Base-by-base conservation (phyloP, 441 rosid genomes). In the Eruca vesicaria region DNA sequence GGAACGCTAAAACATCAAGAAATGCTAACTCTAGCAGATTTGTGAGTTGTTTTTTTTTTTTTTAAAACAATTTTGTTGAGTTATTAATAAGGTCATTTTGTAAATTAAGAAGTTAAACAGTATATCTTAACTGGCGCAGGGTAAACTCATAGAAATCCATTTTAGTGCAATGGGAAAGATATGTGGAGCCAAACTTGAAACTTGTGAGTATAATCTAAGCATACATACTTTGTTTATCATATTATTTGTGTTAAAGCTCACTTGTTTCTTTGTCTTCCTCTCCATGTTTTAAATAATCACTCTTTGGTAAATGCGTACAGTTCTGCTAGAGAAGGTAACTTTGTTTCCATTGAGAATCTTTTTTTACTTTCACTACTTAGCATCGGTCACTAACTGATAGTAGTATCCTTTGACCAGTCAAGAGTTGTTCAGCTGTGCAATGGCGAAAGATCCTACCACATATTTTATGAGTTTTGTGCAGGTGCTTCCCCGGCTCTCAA, bases 1-100 rank as follows among this genome's bases (percentile, higher is more conserved):
- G 99, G 75, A 97, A 94, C 82, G 91, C 99, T 56, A 97, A 91
- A 83, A 97, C 99, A 72, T 91, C 94, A 50, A 88, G 89, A 78
- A 97, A 97, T 84, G 81, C 82, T 65, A 97, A 97, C 81, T 92
- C 99, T 26, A 97, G 98, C 71, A 83, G 99, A 92, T 94, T 96
- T 80, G 99, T 96, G 62, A 81, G 98, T 85, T 43, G 48, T 38
- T 38, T n/a, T 43, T 14, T 43, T 43, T 43, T 43, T 14, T 9
- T 14, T 14, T 15, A 14, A 6, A 14, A 1, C 50, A 14, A 1
- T 14, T 43, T 41, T 10, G 7, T 66, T 63, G 62, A 61, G 18
- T 28, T 23, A 23, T 23, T 23, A 23, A 23, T 23, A 23, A 23
- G 26, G 26, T 23, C 31, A 28, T 28, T 28, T 28, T 28, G 6